A percentile compares a stretch with the other conserved stretches of the same genome.
phyloP scores from a whole-genome alignment of 495 filamentous ascomycete species.

The Penicillium robsamsonii region DNA sequence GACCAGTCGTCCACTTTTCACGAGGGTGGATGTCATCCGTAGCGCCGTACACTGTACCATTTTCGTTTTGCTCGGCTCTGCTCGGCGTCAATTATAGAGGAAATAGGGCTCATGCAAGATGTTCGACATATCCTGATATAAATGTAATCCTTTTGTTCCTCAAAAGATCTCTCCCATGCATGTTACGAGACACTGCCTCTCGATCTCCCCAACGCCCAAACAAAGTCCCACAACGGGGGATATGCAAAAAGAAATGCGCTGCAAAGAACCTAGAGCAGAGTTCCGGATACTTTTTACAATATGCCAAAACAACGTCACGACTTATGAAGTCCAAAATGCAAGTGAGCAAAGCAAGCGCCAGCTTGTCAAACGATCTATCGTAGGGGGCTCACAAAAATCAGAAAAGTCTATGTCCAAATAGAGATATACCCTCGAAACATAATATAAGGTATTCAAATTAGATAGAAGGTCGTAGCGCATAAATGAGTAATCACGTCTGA shows the following conservation, averaged over 20 bases:
- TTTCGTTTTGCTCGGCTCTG: neutral
- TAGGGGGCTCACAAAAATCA: neutral
- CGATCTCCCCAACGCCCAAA: neutral
- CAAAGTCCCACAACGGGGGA: neutral
- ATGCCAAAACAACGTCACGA: neutral
- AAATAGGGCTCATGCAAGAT: neutral
- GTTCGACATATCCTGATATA: neutral
- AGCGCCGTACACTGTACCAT: neutral
- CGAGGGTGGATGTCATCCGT: neutral
- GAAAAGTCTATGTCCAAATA: neutral
- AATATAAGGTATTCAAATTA: neutral
- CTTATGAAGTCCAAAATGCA: neutral
- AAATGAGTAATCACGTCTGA: neutral
- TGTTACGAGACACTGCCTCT: neutral
- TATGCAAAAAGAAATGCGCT: neutral
- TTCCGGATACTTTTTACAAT: neutral
- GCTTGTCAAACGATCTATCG: neutral
- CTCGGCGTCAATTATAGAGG: neutral
- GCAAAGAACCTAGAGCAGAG: neutral
- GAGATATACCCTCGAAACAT: neutral
- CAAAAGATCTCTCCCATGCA: neutral
- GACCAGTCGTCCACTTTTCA: neutral
- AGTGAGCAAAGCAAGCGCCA: slow-evolving; percentile 4
- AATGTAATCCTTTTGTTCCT: neutral
- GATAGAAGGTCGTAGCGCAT: neutral